These are phyloP conservation scores for Allomyces macrogynus DNA, from an alignment of 192 early-diverging fungal genomes.

Conservation along the genomic window DNA sequence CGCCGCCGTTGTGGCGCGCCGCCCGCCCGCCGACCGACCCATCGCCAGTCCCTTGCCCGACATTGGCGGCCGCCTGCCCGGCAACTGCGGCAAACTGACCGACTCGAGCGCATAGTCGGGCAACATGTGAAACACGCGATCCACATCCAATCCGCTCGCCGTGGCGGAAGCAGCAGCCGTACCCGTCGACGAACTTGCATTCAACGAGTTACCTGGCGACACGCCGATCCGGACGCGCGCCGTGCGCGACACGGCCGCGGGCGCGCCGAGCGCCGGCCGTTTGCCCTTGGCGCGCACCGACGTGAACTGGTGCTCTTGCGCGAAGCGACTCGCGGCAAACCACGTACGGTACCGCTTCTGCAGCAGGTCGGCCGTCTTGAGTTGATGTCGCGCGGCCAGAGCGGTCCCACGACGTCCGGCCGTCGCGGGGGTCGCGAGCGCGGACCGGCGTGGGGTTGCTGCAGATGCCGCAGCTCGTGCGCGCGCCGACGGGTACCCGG, in stretches of 20 bases:
- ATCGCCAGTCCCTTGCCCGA: no score
- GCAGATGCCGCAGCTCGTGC: not conserved
- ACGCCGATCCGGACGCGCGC: not conserved
- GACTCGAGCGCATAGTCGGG: not conserved
- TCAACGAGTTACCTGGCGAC: not conserved
- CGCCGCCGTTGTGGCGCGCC: no score
- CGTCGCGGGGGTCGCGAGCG: not conserved
- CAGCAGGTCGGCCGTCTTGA: not conserved
- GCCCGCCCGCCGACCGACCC: no score
- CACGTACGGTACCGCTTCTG: not conserved
- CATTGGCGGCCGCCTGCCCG: no score
- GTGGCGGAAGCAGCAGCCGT: not conserved
- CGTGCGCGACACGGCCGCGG: not conserved
- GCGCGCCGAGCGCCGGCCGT: not conserved
- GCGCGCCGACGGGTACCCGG: not conserved
- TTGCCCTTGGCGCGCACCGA: not conserved
- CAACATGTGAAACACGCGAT: not conserved
- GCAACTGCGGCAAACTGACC: no score
- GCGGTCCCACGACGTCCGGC: not conserved
- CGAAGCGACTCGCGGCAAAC: not conserved
- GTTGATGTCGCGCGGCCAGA: not conserved
- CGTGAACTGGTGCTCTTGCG: not conserved
- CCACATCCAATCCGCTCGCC: not conserved
- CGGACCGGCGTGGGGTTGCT: not conserved
- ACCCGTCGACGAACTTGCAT: not conserved